A percentile compares a stretch with the other conserved stretches of the same genome.
Conservation (phyloP, 495 filamentous ascomycete genomes). For the Collariella sp. region DNA sequence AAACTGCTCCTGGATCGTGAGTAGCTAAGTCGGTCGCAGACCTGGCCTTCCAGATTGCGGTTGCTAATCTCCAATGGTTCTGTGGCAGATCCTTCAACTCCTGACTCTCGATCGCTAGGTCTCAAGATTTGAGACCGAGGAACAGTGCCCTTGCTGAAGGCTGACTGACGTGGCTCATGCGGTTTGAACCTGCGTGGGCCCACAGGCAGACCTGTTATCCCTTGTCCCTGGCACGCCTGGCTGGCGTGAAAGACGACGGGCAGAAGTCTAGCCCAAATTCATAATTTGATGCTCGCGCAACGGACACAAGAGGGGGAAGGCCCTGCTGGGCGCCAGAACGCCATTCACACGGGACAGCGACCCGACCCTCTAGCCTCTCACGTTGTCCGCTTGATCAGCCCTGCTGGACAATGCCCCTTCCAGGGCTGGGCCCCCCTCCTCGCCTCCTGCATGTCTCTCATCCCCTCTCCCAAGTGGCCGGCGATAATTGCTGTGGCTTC, state of each 20-base stretch:
- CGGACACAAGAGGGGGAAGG: too few relatives aligned
- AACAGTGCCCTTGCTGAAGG: neutral
- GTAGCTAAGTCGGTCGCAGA: neutral
- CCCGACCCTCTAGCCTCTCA: neutral
- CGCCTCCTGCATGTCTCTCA: slow-evolving; percentile 4
- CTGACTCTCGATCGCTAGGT: neutral
- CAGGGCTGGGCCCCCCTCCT: neutral
- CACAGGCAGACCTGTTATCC: neutral
- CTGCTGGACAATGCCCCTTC: neutral
- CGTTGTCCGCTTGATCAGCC: neutral
- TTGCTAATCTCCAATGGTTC: neutral
- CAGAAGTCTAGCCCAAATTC: neutral
- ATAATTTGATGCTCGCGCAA: neutral
- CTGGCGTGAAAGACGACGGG: neutral
- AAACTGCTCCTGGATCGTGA: slow-evolving; percentile 1
- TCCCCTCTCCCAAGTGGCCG: neutral
- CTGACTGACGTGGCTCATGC: slow-evolving; percentile 30
- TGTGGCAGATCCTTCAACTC: neutral
- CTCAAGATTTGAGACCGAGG: neutral
- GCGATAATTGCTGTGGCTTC: neutral
- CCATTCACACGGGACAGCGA: neutral
- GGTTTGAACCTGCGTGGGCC: neutral
- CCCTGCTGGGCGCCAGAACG: too few relatives aligned
- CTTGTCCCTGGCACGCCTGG: neutral
- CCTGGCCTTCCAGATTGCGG: slow-evolving; percentile 1